Percentiles rank a stretch among this genome's conserved stretches.
These are phyloP conservation scores for Haberlea rhodopensis DNA, from an alignment of 257 asterid genomes.

Conservation along the genomic window DNA sequence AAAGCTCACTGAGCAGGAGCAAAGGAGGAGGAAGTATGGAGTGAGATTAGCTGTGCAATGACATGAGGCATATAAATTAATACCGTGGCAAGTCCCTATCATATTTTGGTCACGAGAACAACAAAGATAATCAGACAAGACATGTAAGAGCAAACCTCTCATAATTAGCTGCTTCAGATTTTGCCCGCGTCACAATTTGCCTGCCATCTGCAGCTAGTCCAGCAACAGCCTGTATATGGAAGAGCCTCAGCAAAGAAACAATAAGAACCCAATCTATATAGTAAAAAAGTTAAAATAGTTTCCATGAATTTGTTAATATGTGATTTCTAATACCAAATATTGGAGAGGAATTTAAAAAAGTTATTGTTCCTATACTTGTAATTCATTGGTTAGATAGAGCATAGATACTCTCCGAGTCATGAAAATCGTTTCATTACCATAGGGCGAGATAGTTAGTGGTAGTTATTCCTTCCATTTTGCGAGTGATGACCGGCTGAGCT, in stretches of 20 bases:
- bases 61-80: not conserved
- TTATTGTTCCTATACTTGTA: not conserved
- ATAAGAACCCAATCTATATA: not conserved
- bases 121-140: not conserved
- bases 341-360: not conserved
- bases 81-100: not conserved
- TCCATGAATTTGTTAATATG: not conserved
- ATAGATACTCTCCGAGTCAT: not conserved
- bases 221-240: conserved; percentile 66
- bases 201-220: conserved; percentile 96
- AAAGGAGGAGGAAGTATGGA: not conserved
- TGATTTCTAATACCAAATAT: not conserved
- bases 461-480: too few relatives aligned
- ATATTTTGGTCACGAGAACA: not conserved
- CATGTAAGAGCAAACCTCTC: conserved; percentile 48
- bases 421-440: too few relatives aligned
- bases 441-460: too few relatives aligned
- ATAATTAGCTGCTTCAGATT: conserved; percentile 78
- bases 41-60: conserved; percentile 1
- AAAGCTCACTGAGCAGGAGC: not conserved
- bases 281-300: not conserved
- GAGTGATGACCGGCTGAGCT: too few relatives aligned
- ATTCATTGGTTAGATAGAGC: conserved; percentile 10
- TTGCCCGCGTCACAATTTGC: conserved; percentile 84
- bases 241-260: conserved; percentile 19